Conservation (phyloP, 2,329 filamentous ascomycete species). For the Xylariaceae sp. region DNA sequence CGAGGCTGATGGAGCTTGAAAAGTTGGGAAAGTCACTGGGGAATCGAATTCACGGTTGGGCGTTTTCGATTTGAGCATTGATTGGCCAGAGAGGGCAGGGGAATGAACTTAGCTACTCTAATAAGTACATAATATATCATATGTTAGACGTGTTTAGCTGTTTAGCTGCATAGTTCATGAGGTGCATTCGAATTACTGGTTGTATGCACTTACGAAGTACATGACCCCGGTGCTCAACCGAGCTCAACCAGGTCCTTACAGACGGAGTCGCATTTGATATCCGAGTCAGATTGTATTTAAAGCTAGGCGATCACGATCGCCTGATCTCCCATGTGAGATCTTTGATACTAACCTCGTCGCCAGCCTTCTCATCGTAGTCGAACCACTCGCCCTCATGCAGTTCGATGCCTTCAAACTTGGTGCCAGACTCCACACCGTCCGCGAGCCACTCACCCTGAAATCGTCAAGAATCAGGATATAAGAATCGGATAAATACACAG, state of each 20-base stretch:
- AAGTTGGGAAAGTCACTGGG: conserved; percentile 1
- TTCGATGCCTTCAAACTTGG: conserved; percentile 78
- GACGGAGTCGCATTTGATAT: too few relatives aligned
- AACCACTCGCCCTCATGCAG: conserved; percentile 91
- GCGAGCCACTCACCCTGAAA: conserved; percentile 82
- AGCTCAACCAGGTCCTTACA: too few relatives aligned
- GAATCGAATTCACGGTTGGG: conserved; percentile 4
- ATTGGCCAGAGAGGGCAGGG: conserved; percentile 2
- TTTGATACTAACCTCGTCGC: conserved; percentile 88
- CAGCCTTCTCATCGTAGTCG: conserved; percentile 92
- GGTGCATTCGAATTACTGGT: too few relatives aligned
- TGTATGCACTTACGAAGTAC: too few relatives aligned
- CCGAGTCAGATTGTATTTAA: background rate
- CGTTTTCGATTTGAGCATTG: conserved; percentile 1
- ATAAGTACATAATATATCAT: too few relatives aligned
- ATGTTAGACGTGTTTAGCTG: too few relatives aligned
- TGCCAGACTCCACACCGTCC: conserved; percentile 73
- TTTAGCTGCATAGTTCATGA: too few relatives aligned
- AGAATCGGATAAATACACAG: background rate
- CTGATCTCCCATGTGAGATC: conserved; percentile 83
- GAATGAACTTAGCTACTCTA: too few relatives aligned
- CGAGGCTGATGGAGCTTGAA: conserved; percentile 11
- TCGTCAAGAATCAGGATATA: conserved; percentile 11
- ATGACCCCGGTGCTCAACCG: too few relatives aligned
- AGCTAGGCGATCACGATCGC: conserved; percentile 50